A percentile compares a stretch with the other conserved stretches of the same genome.
Conservation (phyloP, 768 basidiomycete species). For the Suillus hirtellus region DNA sequence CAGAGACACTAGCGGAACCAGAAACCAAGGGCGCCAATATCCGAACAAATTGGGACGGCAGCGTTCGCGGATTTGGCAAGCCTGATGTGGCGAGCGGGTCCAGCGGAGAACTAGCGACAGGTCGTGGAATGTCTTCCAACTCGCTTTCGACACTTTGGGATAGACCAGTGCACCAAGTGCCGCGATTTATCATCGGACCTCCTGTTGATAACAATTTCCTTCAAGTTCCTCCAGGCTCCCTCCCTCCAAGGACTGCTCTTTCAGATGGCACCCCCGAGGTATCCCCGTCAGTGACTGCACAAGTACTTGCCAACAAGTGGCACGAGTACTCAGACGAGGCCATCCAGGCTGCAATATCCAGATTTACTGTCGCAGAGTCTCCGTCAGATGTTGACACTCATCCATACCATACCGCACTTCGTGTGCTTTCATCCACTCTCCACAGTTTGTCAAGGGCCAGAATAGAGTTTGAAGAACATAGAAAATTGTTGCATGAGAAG, state of each 20-base stretch:
- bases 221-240: slow-evolving; percentile 36
- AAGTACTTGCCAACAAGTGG: slow-evolving; percentile 71
- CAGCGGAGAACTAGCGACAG: slow-evolving; percentile 20
- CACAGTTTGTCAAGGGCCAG: slow-evolving; percentile 56
- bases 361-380: slow-evolving; percentile 44
- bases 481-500: slow-evolving; percentile 56
- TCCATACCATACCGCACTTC: slow-evolving; percentile 68
- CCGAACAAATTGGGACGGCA: slow-evolving; percentile 48
- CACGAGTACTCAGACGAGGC: slow-evolving; percentile 77
- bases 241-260: slow-evolving; percentile 14
- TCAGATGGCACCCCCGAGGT: slow-evolving; percentile 17
- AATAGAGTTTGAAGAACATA: slow-evolving; percentile 63
- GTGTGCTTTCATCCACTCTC: slow-evolving; percentile 69
- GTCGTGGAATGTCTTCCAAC: slow-evolving; percentile 33
- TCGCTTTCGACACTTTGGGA: slow-evolving; percentile 46
- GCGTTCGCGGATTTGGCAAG: slow-evolving; percentile 58
- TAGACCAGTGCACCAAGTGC: slow-evolving; percentile 26
- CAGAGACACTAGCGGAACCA: slow-evolving; percentile 43
- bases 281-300: slow-evolving; percentile 34
- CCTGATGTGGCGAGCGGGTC: slow-evolving; percentile 33
- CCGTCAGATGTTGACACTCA: slow-evolving; percentile 47
- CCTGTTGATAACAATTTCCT: slow-evolving; percentile 33
- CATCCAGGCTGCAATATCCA: slow-evolving; percentile 63
- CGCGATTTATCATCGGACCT: slow-evolving; percentile 44
- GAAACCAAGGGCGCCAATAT: slow-evolving; percentile 26